Conservation (phyloP, 805 yeast genomes). For the Wickerhamiella spandovensis region DNA sequence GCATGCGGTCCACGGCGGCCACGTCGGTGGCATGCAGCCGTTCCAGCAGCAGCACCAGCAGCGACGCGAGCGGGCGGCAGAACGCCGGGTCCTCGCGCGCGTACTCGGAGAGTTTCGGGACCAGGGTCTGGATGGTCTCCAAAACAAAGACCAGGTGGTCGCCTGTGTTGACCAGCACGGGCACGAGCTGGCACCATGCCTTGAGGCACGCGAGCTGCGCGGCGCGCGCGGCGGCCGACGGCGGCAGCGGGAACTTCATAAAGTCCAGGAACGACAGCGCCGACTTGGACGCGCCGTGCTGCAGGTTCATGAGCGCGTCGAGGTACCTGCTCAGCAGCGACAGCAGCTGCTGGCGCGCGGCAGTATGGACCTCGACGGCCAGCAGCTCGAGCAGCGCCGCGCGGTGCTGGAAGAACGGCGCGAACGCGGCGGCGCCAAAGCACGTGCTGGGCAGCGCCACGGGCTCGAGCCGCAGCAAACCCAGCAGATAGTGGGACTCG, state of each 20-base stretch:
- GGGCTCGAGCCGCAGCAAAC: slow-evolving; percentile 39
- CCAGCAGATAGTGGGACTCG: slow-evolving; percentile 37
- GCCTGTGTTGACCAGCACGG: slow-evolving; percentile 41
- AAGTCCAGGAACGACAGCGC: slow-evolving; percentile 59
- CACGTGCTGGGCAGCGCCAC: slow-evolving; percentile 34
- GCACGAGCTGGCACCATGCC: slow-evolving; percentile 74
- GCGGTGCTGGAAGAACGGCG: slow-evolving; percentile 46
- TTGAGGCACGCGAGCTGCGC: slow-evolving; percentile 52
- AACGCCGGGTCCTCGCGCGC: slow-evolving; percentile 50
- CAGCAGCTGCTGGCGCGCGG: slow-evolving; percentile 33
- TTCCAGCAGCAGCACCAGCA: slow-evolving; percentile 59
- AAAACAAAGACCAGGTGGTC: slow-evolving; percentile 45
- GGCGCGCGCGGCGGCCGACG: background rate
- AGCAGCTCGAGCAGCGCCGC: slow-evolving; percentile 48
- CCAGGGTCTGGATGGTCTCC: slow-evolving; percentile 59
- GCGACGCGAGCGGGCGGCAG: slow-evolving; percentile 64
- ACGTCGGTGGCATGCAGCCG: slow-evolving; percentile 35
- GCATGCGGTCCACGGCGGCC: slow-evolving; percentile 34
- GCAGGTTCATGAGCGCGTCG: slow-evolving; percentile 35
- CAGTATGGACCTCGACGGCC: slow-evolving; percentile 58
- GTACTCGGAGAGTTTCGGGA: slow-evolving; percentile 67
- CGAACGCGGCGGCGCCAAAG: background rate
- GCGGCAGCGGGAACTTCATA: slow-evolving; percentile 33
- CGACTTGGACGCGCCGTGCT: slow-evolving; percentile 40
- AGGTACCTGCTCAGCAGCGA: slow-evolving; percentile 41